Evolutionary conservation across 1,284 basidiomycete species (phyloP).

Genomic region (Trichosporon coremiiforme): DNA sequence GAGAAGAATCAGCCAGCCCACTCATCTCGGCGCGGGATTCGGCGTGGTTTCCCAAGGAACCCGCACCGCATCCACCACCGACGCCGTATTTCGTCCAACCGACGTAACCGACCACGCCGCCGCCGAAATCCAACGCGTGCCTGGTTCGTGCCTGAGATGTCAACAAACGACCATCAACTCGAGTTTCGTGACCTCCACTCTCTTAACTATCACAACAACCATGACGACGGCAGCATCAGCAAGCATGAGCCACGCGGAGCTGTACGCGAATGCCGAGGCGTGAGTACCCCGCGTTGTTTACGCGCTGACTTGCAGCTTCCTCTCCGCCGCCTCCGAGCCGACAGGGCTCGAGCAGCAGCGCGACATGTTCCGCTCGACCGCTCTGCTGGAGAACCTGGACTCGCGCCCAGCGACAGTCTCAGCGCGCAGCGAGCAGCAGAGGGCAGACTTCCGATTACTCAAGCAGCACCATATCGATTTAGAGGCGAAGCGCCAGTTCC

Average conservation of each 20-base stretch:
- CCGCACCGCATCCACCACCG: too few species aligned
- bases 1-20: too few species aligned
- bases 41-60: too few species aligned
- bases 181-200: background rate
- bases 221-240: background rate
- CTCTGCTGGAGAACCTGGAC: background rate
- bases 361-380: slow-evolving; percentile 1
- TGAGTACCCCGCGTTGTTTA: background rate
- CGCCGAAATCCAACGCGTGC: background rate
- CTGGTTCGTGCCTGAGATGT: background rate
- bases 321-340: slow-evolving; percentile 9
- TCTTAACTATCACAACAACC: background rate
- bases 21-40: too few species aligned
- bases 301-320: background rate
- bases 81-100: too few species aligned
- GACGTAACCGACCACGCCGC: too few species aligned
- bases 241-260: background rate
- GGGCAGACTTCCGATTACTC: slow-evolving; percentile 66
- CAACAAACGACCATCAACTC: background rate
- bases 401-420: background rate
- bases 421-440: background rate
- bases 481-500: slow-evolving; percentile 81
- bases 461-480: slow-evolving; percentile 85
- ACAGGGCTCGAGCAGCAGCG: slow-evolving; percentile 2
- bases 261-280: slow-evolving; percentile 11